Evolutionary conservation across 1,139 yeast species (phyloP).

Genomic region (Scheffersomyces insectosa): DNA sequence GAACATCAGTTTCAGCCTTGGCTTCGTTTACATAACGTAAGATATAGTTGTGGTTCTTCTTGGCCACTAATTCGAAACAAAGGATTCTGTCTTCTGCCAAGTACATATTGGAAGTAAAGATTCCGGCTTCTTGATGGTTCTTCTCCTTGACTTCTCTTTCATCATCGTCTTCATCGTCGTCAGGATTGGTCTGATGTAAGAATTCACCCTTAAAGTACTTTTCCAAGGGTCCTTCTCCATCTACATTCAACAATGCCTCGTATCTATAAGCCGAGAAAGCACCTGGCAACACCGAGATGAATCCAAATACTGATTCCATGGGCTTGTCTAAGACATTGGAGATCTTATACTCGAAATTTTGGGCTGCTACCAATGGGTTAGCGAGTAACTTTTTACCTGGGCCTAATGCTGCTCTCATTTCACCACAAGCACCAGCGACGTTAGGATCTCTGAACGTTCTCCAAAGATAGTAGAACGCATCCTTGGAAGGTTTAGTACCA

Average conservation of each 20-base stretch:
- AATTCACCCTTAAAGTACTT: constrained; percentile 81
- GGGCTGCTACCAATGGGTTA: constrained; percentile 82
- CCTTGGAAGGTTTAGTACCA: constrained; percentile 74
- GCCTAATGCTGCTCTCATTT: constrained; percentile 71
- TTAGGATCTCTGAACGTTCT: constrained; percentile 67
- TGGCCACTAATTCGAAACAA: constrained; percentile 83
- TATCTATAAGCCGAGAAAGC: constrained; percentile 85
- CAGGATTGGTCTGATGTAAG: constrained; percentile 50
- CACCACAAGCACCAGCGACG: constrained; percentile 92
- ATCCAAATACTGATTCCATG: constrained; percentile 80
- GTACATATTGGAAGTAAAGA: constrained; percentile 81
- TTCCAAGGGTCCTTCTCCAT: constrained; percentile 71
- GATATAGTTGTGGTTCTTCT: constrained; percentile 58
- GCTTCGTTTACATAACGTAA: constrained; percentile 75
- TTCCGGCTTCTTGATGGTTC: constrained; percentile 54
- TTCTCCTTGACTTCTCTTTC: constrained; percentile 44
- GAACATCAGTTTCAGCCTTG: constrained; percentile 82
- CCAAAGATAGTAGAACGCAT: constrained; percentile 79
- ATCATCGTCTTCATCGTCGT: constrained; percentile 39
- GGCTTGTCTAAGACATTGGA: constrained; percentile 84
- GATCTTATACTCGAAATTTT: constrained; percentile 81
- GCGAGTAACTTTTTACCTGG: constrained; percentile 51
- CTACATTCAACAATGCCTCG: constrained; percentile 63
- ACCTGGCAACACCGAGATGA: constrained; percentile 80
- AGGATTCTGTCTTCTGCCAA: constrained; percentile 82